Evolutionary conservation across 805 yeast genomes (phyloP).

Genomic region (Candida piceae): DNA sequence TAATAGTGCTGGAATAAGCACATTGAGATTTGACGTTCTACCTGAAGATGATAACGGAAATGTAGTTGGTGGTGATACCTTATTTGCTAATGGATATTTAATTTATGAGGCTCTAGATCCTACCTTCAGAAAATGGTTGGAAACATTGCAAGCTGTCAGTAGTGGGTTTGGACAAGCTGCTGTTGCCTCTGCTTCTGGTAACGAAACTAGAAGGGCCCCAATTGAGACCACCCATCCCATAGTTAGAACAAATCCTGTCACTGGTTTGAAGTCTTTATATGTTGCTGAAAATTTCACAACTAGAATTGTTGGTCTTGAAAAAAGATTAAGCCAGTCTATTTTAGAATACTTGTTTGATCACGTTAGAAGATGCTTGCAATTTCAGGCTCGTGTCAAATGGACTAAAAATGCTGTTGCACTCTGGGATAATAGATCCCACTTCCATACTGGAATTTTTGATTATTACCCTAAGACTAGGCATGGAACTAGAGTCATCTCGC

Average conservation of each 20-base stretch:
- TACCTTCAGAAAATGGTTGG: constrained; percentile 49
- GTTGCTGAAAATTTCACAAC: constrained; percentile 45
- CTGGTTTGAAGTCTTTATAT: constrained; percentile 52
- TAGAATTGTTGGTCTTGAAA: constrained; percentile 45
- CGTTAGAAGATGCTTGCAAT: constrained; percentile 42
- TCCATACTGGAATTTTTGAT: constrained; percentile 32
- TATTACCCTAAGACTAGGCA: constrained; percentile 17
- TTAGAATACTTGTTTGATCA: constrained; percentile 39
- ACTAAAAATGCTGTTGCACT: constrained; percentile 42
- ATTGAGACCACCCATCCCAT: constrained; percentile 53
- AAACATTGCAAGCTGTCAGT: constrained; percentile 61
- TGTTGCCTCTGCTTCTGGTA: constrained; percentile 38
- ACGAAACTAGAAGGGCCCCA: constrained; percentile 38
- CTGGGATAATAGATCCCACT: constrained; percentile 57
- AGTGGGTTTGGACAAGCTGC: constrained; percentile 43
- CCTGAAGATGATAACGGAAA: constrained; percentile 24
- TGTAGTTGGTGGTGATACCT: constrained; percentile 60
- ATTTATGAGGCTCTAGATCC: constrained; percentile 65
- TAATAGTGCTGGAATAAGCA: constrained; percentile 65
- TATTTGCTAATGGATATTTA: constrained; percentile 60
- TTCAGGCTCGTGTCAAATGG: constrained; percentile 49
- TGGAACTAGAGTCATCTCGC: constrained; percentile 18
- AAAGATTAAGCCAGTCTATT: constrained; percentile 40
- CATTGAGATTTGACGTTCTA: constrained; percentile 51
- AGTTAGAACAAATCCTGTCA: constrained; percentile 56